phyloP scores from a whole-genome alignment of 2,329 filamentous ascomycete species.

The Sclerotinia spermophila region DNA sequence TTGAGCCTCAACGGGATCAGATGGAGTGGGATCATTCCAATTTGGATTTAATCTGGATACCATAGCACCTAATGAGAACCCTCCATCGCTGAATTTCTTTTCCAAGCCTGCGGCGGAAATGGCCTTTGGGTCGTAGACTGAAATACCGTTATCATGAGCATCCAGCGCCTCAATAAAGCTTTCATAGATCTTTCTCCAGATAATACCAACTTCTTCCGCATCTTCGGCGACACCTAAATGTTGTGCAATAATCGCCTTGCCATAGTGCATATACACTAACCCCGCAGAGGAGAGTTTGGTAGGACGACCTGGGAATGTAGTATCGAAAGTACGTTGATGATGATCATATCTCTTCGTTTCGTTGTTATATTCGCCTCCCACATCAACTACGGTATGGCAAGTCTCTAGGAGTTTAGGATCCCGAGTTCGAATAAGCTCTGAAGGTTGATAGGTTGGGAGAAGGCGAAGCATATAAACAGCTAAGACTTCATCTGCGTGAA shows the following conservation, averaged over 20 bases:
- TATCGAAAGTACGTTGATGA: constrained; percentile 87
- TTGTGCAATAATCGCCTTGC: constrained; percentile 73
- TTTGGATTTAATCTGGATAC: constrained; percentile 77
- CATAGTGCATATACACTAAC: constrained; percentile 94
- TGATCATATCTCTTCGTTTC: constrained; percentile 82
- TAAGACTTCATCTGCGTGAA: constrained; percentile 97
- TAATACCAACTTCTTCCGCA: constrained; percentile 63
- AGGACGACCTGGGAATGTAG: constrained; percentile 74
- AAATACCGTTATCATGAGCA: constrained; percentile 95
- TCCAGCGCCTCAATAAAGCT: constrained; percentile 95
- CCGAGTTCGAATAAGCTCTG: constrained; percentile 78
- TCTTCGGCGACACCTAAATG: constrained; percentile 59
- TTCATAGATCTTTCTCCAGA: constrained; percentile 87
- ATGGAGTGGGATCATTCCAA: constrained; percentile 64
- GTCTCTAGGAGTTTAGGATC: constrained; percentile 72
- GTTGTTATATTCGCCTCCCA: constrained; percentile 90
- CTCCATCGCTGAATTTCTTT: constrained; percentile 79
- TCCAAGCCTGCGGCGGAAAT: constrained; percentile 67
- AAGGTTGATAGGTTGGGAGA: constrained; percentile 73
- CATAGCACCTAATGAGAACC: constrained; percentile 79
- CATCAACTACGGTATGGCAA: constrained; percentile 95
- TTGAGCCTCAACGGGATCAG: constrained; percentile 58
- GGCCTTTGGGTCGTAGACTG: constrained; percentile 69
- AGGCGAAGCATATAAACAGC: constrained; percentile 93
- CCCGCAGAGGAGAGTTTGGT: constrained; percentile 95